Conservation (phyloP, 192 early-diverging fungal species). For the Rhizophagus clarus region DNA sequence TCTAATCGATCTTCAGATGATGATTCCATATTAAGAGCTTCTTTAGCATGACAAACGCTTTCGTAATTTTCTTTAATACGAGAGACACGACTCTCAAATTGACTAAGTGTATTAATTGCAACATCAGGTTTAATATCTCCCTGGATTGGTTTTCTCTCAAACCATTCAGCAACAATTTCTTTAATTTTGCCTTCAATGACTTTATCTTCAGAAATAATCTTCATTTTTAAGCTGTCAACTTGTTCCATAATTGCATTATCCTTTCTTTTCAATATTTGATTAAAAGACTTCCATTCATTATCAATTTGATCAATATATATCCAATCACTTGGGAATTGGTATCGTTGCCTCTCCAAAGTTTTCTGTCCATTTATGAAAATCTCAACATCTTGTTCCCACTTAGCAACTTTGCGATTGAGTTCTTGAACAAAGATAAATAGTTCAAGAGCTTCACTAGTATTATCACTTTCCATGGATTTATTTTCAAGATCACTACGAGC, state of each 20-base stretch:
- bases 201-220: constrained; percentile 94
- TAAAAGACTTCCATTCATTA: constrained; percentile 97
- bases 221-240: constrained; percentile 88
- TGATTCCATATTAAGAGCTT: constrained; percentile 87
- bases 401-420: constrained; percentile 78
- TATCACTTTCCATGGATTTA: constrained; percentile 78
- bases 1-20: constrained; percentile 69
- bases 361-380: constrained; percentile 91
- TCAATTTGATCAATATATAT: constrained; percentile 93
- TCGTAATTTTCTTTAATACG: constrained; percentile 85
- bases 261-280: constrained; percentile 90
- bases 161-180: constrained; percentile 88
- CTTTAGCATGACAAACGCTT: constrained; percentile 88
- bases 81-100: constrained; percentile 83
- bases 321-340: constrained; percentile 95
- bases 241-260: constrained; percentile 93
- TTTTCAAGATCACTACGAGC: constrained; percentile 87
- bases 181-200: constrained; percentile 82
- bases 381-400: constrained; percentile 84
- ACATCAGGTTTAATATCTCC: constrained; percentile 87
- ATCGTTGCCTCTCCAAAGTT: constrained; percentile 90
- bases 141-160: constrained; percentile 91
- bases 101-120: constrained; percentile 78
- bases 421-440: constrained; percentile 98
- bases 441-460: constrained; percentile 87